phyloP scores from a whole-genome alignment of 305 asterid genomes.

The Solanum hybrid region DNA sequence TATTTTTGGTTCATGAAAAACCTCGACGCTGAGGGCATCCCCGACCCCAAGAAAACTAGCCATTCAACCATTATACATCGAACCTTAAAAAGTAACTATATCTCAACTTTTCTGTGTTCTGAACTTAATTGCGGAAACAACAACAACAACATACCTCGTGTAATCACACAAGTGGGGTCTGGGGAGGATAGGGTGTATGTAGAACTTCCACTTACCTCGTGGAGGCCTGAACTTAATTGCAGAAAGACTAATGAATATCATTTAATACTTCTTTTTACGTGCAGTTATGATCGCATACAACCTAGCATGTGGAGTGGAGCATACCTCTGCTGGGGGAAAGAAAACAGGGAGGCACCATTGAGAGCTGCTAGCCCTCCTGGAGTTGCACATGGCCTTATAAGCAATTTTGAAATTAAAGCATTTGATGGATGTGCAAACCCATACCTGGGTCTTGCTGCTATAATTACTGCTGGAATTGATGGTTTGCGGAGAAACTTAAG shows the following conservation, averaged over 20 bases:
- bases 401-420: constrained; percentile 88
- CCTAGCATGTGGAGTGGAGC: constrained; percentile 99
- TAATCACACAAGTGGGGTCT: background rate
- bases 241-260: background rate
- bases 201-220: background rate
- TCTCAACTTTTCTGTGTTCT: background rate
- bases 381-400: constrained; percentile 57
- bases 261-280: background rate
- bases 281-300: constrained; percentile 91
- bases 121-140: background rate
- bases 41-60: no score
- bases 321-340: constrained; percentile 89
- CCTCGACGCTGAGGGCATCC: no score
- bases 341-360: constrained; percentile 83
- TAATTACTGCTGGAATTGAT: constrained; percentile 70
- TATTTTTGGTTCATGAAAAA: background rate
- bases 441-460: constrained; percentile 75
- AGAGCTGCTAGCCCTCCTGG: constrained; percentile 93
- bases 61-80: no score
- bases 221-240: background rate
- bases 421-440: constrained; percentile 98
- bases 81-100: background rate
- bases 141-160: background rate
- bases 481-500: constrained; percentile 50
- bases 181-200: fast-evolving